These are phyloP conservation scores for Starmerella stellata DNA, from an alignment of 805 yeast genomes.

Conservation along the genomic window DNA sequence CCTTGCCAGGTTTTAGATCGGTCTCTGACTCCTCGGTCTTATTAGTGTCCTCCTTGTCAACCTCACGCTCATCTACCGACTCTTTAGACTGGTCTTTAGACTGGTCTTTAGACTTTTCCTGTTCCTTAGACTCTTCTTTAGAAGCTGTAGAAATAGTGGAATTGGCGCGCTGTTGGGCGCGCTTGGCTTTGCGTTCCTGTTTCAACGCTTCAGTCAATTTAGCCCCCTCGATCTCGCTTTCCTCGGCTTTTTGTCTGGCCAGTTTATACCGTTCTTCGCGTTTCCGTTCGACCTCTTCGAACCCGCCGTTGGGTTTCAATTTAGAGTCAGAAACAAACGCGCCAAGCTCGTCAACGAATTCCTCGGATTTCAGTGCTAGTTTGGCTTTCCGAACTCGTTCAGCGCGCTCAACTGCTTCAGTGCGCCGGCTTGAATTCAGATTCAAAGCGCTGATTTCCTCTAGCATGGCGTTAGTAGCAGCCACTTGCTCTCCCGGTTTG, in stretches of 20 bases:
- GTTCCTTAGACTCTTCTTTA: too few relatives aligned
- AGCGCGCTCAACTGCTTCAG: conserved; percentile 78
- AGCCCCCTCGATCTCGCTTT: conserved; percentile 19
- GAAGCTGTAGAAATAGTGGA: too few relatives aligned
- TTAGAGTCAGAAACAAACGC: conserved; percentile 64
- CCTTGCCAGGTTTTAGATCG: too few relatives aligned
- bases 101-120: too few relatives aligned
- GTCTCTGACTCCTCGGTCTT: too few relatives aligned
- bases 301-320: conserved; percentile 71
- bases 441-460: conserved; percentile 57
- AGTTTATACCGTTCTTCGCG: conserved; percentile 47
- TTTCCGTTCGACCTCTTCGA: conserved; percentile 62
- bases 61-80: too few relatives aligned
- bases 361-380: conserved; percentile 38
- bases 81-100: too few relatives aligned
- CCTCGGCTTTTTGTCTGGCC: conserved; percentile 33
- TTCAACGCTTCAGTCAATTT: conserved; percentile 12
- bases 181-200: conserved; percentile 11
- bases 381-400: conserved; percentile 64
- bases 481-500: conserved; percentile 13
- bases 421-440: conserved; percentile 70
- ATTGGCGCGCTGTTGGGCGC: not conserved
- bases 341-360: conserved; percentile 71
- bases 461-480: conserved; percentile 36
- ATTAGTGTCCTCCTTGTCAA: too few relatives aligned